phyloP scores from a whole-genome alignment of 192 early-diverging fungal genomes.

The Podila verticillata region DNA sequence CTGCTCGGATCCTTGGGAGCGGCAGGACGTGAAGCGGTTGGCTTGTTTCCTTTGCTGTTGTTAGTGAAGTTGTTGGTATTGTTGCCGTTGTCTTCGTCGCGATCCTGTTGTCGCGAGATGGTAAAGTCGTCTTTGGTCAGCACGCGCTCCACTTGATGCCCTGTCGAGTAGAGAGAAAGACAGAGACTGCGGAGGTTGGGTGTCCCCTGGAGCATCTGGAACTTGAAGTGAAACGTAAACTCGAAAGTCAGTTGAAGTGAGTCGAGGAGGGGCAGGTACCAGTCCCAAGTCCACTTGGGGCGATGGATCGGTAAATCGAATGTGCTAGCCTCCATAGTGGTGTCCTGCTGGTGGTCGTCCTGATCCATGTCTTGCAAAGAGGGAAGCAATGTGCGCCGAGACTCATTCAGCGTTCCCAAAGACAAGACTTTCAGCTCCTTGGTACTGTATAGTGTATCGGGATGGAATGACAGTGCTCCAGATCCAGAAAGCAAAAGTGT shows the following conservation, averaged over 20 bases:
- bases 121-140: too few relatives aligned
- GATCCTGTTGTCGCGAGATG: too few relatives aligned
- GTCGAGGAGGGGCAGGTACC: not conserved
- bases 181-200: not conserved
- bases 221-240: not conserved
- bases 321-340: not conserved
- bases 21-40: too few relatives aligned
- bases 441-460: conserved; percentile 1
- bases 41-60: too few relatives aligned
- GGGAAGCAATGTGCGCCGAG: not conserved
- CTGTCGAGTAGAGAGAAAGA: not conserved
- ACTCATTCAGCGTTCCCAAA: too few relatives aligned
- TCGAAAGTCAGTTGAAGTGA: not conserved
- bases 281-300: conserved; percentile 6
- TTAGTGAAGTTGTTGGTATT: too few relatives aligned
- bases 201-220: not conserved
- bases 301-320: not conserved
- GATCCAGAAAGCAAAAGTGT: not conserved
- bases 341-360: not conserved
- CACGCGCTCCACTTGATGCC: too few relatives aligned
- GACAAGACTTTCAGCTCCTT: not conserved
- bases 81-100: too few relatives aligned
- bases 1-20: too few relatives aligned
- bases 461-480: not conserved
- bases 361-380: not conserved